Percentiles rank a stretch among this genome's conserved stretches.
Conservation (phyloP, 805 yeast species). For the Candida lessepsii region DNA sequence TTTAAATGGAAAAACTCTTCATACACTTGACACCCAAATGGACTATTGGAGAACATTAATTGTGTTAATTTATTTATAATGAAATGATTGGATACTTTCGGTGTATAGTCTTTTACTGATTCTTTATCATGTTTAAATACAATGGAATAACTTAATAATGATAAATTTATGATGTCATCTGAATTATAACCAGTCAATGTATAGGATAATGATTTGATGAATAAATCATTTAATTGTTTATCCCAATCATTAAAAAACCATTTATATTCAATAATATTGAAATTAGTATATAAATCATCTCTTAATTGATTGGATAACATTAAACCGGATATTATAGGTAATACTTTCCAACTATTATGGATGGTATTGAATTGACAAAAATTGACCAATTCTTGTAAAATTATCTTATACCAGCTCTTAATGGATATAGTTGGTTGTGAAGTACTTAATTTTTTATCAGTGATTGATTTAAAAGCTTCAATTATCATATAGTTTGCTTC, state of each 20-base stretch:
- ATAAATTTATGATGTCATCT: constrained; percentile 26
- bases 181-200: constrained; percentile 23
- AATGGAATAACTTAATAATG: constrained; percentile 36
- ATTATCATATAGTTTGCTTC: constrained; percentile 38
- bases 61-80: constrained; percentile 19
- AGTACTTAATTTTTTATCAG: constrained; percentile 44
- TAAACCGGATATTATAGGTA: constrained; percentile 50
- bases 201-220: constrained; percentile 24
- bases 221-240: constrained; percentile 24
- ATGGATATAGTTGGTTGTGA: constrained; percentile 50
- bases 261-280: constrained; percentile 24
- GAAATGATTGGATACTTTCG: constrained; percentile 17
- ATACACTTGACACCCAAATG: constrained; percentile 16
- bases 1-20: constrained; percentile 15
- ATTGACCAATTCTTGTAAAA: constrained; percentile 33
- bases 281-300: constrained; percentile 29
- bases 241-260: constrained; percentile 41
- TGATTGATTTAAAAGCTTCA: constrained; percentile 48
- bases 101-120: constrained; percentile 17
- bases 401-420: constrained; percentile 39
- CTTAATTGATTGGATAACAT: constrained; percentile 35
- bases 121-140: constrained; percentile 25
- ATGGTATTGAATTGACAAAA: constrained; percentile 25
- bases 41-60: constrained; percentile 21
- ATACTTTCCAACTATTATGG: constrained; percentile 43